Base-by-base conservation (phyloP, 2,329 filamentous ascomycete genomes). In the Colletotrichum camelliae region DNA sequence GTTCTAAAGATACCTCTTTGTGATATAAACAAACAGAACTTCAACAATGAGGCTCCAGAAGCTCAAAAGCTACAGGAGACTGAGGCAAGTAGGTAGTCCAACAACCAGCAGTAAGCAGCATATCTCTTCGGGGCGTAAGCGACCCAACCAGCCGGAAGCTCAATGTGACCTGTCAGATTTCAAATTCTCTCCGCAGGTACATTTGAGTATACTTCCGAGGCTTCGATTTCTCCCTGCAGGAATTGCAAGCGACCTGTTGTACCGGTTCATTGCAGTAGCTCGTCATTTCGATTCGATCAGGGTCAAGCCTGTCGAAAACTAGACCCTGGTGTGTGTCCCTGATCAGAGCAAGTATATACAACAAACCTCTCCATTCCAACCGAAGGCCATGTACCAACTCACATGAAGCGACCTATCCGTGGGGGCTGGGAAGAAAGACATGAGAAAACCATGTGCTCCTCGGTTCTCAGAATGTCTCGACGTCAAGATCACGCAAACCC, bases 171-270 rank as follows among this genome's bases (percentile, higher is more conserved):
- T 62, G 58, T 62, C 31, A 62, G 31, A 62, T 37, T 33, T 15
- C 29, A 21, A 62, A 33, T 24, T 15, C n/a, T 21, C 5, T 37
- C 27, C 18, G 31, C 7, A 31, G 29, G 21, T 4, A 15, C 43
- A 15, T 12, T 62, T 35, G 7, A 62, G 18, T 8, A 61, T 33
- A 7, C n/a, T 52, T 52, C 21, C n/a, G 1, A 18, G 43, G 0
- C n/a, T 52, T 52, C 43, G 1, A 52, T 52, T 13, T 52, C n/a
- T n/a, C 6, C n/a, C n/a, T 1, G 2, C 10, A 48, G 18, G 18
- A 0, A 0, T 7, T n/a, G 39, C 1, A 12, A 48, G 39, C 39
- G 3, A 52, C 1, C 21, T 52, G n/a, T 52, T 52, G 10, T 21
- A 13, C n/a, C n/a, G 43, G n/a, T 52, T 21, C 4, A 21, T 21